Evolutionary conservation across 352 stramenopile species (phyloP).

Genomic region (Phytophthora capsici): DNA sequence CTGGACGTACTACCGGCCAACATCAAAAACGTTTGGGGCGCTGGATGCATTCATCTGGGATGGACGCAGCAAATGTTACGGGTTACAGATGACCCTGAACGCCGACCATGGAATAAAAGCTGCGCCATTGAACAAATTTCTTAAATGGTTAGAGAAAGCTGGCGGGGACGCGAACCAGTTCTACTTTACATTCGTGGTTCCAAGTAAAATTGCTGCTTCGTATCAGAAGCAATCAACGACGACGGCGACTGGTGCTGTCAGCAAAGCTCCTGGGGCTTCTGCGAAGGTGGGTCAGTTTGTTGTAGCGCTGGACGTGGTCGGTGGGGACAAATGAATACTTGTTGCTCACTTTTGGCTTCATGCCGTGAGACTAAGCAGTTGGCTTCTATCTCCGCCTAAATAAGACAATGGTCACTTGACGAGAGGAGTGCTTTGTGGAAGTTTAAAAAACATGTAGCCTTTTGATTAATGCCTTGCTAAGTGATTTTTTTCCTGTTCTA

Average conservation of each 20-base stretch:
- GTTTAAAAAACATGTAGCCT: too few relatives aligned
- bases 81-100: constrained; percentile 25
- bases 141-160: constrained; percentile 15
- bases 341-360: too few relatives aligned
- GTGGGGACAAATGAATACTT: too few relatives aligned
- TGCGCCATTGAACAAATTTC: constrained; percentile 6
- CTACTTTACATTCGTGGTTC: constrained; percentile 15
- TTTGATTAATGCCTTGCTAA: too few relatives aligned
- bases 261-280: constrained; percentile 5
- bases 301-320: background rate
- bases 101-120: constrained; percentile 22
- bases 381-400: too few relatives aligned
- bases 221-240: constrained; percentile 17
- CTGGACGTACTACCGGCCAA: constrained; percentile 8
- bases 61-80: constrained; percentile 2
- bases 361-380: too few relatives aligned
- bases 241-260: constrained; percentile 1
- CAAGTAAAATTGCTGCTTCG: constrained; percentile 2
- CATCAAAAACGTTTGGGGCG: constrained; percentile 18
- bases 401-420: too few relatives aligned
- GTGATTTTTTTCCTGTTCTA: too few relatives aligned
- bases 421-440: too few relatives aligned
- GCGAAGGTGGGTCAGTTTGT: constrained; percentile 17
- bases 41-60: constrained; percentile 17
- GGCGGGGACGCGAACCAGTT: constrained; percentile 3